These are phyloP conservation scores for Metarhizium rileyi DNA, from an alignment of 2,329 filamentous ascomycete genomes.

Conservation along the genomic window DNA sequence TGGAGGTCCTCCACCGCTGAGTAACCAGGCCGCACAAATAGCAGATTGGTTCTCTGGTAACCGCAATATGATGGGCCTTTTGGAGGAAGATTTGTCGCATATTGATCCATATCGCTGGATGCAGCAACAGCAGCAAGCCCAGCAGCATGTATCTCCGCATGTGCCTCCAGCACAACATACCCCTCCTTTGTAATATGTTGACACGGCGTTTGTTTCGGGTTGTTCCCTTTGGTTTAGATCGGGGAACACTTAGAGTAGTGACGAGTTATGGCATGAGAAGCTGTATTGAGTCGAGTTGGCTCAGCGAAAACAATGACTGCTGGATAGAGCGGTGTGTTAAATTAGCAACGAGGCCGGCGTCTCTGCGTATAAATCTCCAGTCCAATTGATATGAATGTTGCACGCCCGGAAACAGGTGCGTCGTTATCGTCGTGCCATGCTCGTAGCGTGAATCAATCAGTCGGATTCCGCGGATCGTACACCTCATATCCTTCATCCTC, in stretches of 20 bases:
- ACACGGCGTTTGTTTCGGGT: not conserved
- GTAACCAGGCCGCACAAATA: conserved; percentile 34
- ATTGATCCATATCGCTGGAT: conserved; percentile 30
- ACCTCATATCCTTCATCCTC: conserved; percentile 65
- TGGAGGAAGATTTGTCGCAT: conserved; percentile 50
- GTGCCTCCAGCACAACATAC: not conserved
- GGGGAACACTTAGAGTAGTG: conserved; percentile 2
- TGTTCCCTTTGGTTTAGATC: not conserved
- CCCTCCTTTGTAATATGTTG: not conserved
- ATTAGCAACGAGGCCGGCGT: too few species aligned
- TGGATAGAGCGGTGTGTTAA: not conserved
- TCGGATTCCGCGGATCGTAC: conserved; percentile 52
- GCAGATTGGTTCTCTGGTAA: conserved; percentile 60
- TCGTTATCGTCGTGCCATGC: not conserved
- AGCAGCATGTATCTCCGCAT: not conserved
- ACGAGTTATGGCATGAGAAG: not conserved
- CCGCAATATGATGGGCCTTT: conserved; percentile 52
- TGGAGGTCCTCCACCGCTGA: conserved; percentile 14
- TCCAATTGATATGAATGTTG: not conserved
- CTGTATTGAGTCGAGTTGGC: not conserved
- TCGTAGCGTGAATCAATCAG: conserved; percentile 37
- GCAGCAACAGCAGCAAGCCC: conserved; percentile 12
- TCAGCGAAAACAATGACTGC: not conserved
- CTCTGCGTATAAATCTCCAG: not conserved
- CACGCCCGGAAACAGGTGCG: not conserved